Evolutionary conservation across 768 basidiomycete genomes (phyloP).

Genomic region (Gautieria morchelliformis): DNA sequence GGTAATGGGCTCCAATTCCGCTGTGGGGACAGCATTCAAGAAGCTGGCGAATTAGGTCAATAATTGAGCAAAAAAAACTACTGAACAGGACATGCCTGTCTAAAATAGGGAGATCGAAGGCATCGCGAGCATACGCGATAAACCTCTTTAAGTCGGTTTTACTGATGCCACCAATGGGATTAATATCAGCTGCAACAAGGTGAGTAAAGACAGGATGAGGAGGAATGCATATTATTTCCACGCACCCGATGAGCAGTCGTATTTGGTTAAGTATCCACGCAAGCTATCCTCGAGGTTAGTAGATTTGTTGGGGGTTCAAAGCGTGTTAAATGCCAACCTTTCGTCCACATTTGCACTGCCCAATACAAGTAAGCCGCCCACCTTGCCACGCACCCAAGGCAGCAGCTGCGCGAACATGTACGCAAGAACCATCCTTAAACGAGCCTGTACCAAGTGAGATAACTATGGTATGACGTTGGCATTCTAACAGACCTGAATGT

Average conservation of each 20-base stretch:
- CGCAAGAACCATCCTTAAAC: constrained; percentile 87
- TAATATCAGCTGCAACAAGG: constrained; percentile 72
- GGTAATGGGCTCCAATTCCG: constrained; percentile 92
- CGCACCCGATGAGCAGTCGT: constrained; percentile 86
- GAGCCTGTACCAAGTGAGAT: constrained; percentile 42
- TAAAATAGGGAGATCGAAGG: constrained; percentile 82
- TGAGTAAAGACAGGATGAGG: not conserved
- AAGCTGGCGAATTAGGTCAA: constrained; percentile 44
- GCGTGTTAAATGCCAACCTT: constrained; percentile 42
- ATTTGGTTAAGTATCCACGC: constrained; percentile 95
- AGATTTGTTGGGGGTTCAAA: not conserved
- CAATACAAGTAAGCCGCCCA: constrained; percentile 85
- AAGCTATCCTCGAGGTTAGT: constrained; percentile 39
- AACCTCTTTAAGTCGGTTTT: constrained; percentile 97
- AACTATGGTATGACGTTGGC: not conserved
- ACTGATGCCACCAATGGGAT: constrained; percentile 96
- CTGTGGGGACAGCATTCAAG: constrained; percentile 84
- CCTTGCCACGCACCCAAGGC: constrained; percentile 80
- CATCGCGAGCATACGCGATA: constrained; percentile 69
- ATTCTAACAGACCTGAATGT: constrained; percentile 63
- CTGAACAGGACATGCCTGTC: constrained; percentile 41
- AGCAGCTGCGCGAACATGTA: constrained; percentile 94
- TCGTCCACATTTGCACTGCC: constrained; percentile 99
- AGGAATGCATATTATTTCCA: not conserved
- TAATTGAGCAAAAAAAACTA: constrained; percentile 1